Base-by-base conservation (phyloP, 176 grass and related monocot species). In the Cenchrus purpureus region DNA sequence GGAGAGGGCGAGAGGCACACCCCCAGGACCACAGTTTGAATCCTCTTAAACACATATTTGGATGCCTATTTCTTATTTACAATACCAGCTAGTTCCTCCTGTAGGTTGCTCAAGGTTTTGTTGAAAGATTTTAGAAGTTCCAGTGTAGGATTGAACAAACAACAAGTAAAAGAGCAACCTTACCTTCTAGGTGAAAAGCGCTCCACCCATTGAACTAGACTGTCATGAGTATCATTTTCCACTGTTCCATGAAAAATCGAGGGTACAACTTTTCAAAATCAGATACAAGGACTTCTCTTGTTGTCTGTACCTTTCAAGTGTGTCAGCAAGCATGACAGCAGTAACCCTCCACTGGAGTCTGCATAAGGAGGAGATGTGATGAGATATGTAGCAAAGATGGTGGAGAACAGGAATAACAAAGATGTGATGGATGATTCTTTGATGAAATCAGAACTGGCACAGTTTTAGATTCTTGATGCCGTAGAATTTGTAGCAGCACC, bases 311-410 rank as follows among this genome's bases (percentile, higher is more conserved):
- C 60, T 80, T 86, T 95, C 86, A 44, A 71, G 64, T 29, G 91
- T 89, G 86, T 95, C 96, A 83, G 96, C 87, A 85, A 95, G 93
- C 96, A 94, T 95, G 56, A 98, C 91, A 69, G 80, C 91, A 80
- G 87, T 94, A 40, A 98, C 78, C 71, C 87, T 93, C 96, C 96
- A 98, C 80, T 77, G 74, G 79, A 98, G 86, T 62, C 96, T 98
- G 76, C 48, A 84, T 61, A 16, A 40, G 42, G 37, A 75, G 49
- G 77, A 73, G 46, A 80, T 55, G 67, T 56, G 85, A 32, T 48
- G n/a, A 74, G 51, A 79, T 49, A 54, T 25, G 51, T 5, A 56
- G 43, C 50, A 60, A 85, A 78, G 45, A 89, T 62, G 40, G 63
- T 50, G 34, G 17, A 82, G 32, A 82, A 61, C n/a, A 79, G 29